Evolutionary conservation across 305 asterid genomes (phyloP), one percentile per base, ranked within the genome.

Genomic region (Fraxinus floribunda): DNA sequence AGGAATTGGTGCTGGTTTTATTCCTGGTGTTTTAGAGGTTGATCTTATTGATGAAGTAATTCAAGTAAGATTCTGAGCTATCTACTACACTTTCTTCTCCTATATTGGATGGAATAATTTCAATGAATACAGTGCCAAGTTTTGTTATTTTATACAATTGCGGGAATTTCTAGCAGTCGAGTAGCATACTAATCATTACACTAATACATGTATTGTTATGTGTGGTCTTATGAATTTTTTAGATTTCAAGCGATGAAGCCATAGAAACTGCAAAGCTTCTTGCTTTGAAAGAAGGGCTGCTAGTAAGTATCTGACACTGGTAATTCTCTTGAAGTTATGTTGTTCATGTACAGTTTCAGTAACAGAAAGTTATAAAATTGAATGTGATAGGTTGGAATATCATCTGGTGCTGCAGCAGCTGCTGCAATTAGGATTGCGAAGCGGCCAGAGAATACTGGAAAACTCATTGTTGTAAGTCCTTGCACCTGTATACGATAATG

Each of bases 1-100:
- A 89, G 99, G 99, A 82, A 91, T 96, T 76, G 99, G 99, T 81
- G 98, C 98, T 30, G 99, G 99, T 81, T 89, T 96, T 76, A 75
- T 96, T 85, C 98, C 98, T 26, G 97, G 88, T 78, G 96, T 93
- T 83, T 83, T 94, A 88, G 94, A 96, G 24, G 92, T 89, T 76
- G 76, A 81, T 68, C 90, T 95, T 79, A 81, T 95, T 4, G 97
- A 94, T 80, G 99, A 94, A 90, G 98, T 95, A 71, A 83, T 95
- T 85, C 97, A 92, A 87, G 99, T 94, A 90, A 91, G 96, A 80
- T 71, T 35, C 73, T 26, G 18, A 4, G 18, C 60, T 44, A 30
- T 46, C 76, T 71, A 24, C 73, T 68, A 16, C 75, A 1, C 36
- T 38, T 52, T 66, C 77, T 30, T 71, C 39, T 26, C 36, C 36